Evolutionary conservation across 352 stramenopile genomes (phyloP).

Genomic region (Phytophthora sp.): DNA sequence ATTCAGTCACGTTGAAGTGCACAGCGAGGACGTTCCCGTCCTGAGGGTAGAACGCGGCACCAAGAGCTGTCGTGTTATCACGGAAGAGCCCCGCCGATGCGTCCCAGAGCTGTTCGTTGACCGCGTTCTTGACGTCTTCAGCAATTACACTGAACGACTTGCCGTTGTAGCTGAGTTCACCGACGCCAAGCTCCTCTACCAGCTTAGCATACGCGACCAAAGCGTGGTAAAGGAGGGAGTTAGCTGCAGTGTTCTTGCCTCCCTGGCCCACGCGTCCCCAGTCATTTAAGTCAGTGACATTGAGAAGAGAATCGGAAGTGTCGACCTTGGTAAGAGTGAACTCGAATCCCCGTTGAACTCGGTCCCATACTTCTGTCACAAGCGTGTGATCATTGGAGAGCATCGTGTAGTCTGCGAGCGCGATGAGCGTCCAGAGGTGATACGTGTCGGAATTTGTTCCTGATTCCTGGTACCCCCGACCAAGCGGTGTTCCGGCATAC

Average conservation of each 20-base stretch:
- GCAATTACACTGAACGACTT: slow-evolving; percentile 28
- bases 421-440: slow-evolving; percentile 46
- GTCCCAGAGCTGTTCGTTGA: slow-evolving; percentile 43
- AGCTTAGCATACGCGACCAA: slow-evolving; percentile 23
- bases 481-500: slow-evolving; percentile 39
- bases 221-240: slow-evolving; percentile 40
- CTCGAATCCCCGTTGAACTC: slow-evolving; percentile 29
- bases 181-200: slow-evolving; percentile 16
- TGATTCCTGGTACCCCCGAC: slow-evolving; percentile 20
- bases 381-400: slow-evolving; percentile 25
- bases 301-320: slow-evolving; percentile 28
- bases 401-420: slow-evolving; percentile 35
- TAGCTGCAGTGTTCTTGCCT: slow-evolving; percentile 45
- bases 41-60: slow-evolving; percentile 27
- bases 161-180: slow-evolving; percentile 13
- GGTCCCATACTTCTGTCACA: slow-evolving; percentile 27
- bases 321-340: slow-evolving; percentile 39
- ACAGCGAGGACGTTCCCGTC: too few species aligned
- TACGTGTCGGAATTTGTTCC: slow-evolving; percentile 45
- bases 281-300: slow-evolving; percentile 31
- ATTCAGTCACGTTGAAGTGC: too few species aligned
- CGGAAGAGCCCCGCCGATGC: slow-evolving; percentile 21
- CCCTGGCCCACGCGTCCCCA: slow-evolving; percentile 41
- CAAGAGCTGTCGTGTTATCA: slow-evolving; percentile 37
- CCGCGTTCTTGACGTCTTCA: slow-evolving; percentile 22